Evolutionary conservation across 768 basidiomycete genomes (phyloP).

Genomic region (Termitomyces eurrhizus): DNA sequence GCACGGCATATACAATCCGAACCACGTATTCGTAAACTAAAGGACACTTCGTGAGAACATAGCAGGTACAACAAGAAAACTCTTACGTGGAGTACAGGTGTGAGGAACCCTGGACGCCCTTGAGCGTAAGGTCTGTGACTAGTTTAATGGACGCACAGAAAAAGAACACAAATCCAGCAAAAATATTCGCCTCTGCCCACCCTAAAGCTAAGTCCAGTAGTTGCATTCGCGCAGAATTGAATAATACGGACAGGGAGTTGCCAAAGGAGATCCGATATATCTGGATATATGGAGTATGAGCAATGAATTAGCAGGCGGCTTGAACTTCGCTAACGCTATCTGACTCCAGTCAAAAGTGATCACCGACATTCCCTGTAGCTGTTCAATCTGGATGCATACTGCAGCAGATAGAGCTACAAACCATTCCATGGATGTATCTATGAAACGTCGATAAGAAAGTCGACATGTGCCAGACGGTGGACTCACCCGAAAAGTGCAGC

Average conservation of each 20-base stretch:
- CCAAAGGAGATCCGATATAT: slow-evolving; percentile 51
- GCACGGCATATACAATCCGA: slow-evolving; percentile 51
- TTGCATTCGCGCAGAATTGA: background rate
- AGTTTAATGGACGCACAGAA: slow-evolving; percentile 40
- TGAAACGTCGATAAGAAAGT: background rate
- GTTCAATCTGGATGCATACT: slow-evolving; percentile 23
- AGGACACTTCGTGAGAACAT: background rate
- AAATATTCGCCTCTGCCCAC: slow-evolving; percentile 77
- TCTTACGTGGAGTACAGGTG: slow-evolving; percentile 53
- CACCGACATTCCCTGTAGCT: slow-evolving; percentile 37
- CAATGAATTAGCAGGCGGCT: background rate
- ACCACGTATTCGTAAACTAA: slow-evolving; percentile 63
- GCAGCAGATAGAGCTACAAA: slow-evolving; percentile 25
- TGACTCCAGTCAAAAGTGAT: slow-evolving; percentile 54
- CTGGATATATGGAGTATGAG: slow-evolving; percentile 11
- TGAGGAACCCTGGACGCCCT: slow-evolving; percentile 40
- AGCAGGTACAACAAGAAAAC: slow-evolving; percentile 3
- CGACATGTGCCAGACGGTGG: background rate
- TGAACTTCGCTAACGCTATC: slow-evolving; percentile 42
- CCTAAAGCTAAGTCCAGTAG: slow-evolving; percentile 17
- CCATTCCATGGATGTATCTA: slow-evolving; percentile 44
- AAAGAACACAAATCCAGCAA: slow-evolving; percentile 59
- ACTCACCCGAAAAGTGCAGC: slow-evolving; percentile 45
- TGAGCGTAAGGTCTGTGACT: background rate
- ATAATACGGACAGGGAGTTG: slow-evolving; percentile 32